Evolutionary conservation across 305 asterid genomes (phyloP).

Genomic region (Fraxinus paxiana): DNA sequence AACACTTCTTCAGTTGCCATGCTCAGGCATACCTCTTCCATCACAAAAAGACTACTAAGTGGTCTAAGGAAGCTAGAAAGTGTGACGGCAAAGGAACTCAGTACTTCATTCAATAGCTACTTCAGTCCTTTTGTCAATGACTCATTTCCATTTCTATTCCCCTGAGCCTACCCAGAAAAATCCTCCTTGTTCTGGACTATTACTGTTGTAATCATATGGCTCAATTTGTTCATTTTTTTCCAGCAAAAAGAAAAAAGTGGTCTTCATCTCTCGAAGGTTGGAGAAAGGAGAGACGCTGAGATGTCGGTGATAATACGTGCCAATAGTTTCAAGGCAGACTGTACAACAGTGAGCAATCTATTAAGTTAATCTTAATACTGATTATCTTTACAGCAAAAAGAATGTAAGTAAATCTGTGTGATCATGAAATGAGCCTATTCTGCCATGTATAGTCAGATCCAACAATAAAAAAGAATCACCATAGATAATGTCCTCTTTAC

Average conservation of each 20-base stretch:
- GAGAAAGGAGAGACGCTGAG: neutral
- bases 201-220: neutral
- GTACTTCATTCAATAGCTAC: neutral
- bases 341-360: neutral
- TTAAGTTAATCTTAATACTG: neutral
- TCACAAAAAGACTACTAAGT: neutral
- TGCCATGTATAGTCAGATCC: neutral
- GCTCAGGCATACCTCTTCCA: neutral
- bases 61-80: neutral
- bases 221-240: neutral
- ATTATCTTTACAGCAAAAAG: neutral
- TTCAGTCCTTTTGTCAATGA: neutral
- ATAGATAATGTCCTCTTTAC: neutral
- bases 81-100: neutral
- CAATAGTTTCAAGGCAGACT: neutral
- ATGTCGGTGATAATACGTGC: neutral
- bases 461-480: neutral
- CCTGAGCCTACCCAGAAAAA: neutral
- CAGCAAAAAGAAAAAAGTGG: neutral
- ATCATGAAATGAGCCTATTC: neutral
- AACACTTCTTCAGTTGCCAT: neutral
- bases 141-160: neutral
- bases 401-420: neutral
- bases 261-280: neutral
- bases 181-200: neutral